A percentile compares a stretch with the other conserved stretches of the same genome.
Conservation (phyloP, 164 flowering plant genomes). For the Cinnamomum micranthum region DNA sequence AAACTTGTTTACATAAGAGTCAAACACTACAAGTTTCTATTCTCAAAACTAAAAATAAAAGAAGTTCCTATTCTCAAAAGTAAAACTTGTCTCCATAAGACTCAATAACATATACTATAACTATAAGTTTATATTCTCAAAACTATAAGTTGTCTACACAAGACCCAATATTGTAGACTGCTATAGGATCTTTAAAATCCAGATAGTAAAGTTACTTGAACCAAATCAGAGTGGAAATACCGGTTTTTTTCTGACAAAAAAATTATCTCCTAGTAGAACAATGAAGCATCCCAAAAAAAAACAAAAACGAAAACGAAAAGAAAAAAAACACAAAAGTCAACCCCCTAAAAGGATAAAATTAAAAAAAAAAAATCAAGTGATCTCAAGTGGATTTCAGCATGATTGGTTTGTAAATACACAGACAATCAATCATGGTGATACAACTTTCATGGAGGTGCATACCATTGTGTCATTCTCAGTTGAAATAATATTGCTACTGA, state of each 20-base stretch:
- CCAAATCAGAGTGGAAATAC: not conserved
- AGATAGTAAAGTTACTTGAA: not conserved
- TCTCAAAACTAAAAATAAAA: too few relatives aligned
- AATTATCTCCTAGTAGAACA: not conserved
- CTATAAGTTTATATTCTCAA: not conserved
- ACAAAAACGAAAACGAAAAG: too few relatives aligned
- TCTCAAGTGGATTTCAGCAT: not conserved
- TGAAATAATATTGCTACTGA: not conserved
- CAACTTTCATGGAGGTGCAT: not conserved
- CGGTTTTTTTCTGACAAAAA: not conserved
- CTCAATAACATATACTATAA: not conserved
- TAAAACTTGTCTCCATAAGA: too few relatives aligned
- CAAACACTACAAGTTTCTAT: too few relatives aligned
- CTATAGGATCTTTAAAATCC: not conserved
- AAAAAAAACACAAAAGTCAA: too few relatives aligned
- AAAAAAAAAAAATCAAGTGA: too few relatives aligned
- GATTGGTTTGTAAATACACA: not conserved
- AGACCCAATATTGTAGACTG: not conserved
- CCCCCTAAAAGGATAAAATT: too few relatives aligned
- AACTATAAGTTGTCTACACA: not conserved
- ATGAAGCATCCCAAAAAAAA: not conserved
- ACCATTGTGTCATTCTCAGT: not conserved
- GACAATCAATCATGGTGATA: not conserved
- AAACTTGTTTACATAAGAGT: too few relatives aligned
- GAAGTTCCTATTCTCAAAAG: too few relatives aligned